Base-by-base conservation (phyloP, 1,284 basidiomycete species). In the Puccinia horiana region DNA sequence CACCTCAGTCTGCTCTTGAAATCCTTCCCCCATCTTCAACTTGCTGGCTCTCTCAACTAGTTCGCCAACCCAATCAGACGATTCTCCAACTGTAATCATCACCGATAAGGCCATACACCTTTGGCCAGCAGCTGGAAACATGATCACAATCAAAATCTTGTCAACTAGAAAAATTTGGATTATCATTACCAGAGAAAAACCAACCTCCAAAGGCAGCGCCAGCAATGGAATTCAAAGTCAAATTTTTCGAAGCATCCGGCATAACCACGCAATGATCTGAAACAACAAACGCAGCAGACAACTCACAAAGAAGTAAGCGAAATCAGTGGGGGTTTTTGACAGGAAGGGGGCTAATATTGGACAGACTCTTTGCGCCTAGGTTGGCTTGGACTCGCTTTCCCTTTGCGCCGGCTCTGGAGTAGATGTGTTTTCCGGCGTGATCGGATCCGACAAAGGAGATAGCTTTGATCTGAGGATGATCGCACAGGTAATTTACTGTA, bases 361-460 rank as follows among this genome's bases (percentile, higher is more conserved):
- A 73, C 70, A 23, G 20, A 86, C 85, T 99, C 89, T 99, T 99
- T 54, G 96, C 96, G 42, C 96, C 96, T 87, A 98, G 88, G 86
- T 98, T 98, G 47, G 94, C 93, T 90, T 95, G 94, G 0, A 98
- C 96, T 23, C 96, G 91, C 88, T 99, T 99, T 76, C 96, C 95
- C 84, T 93, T 92, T 84, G 90, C 89, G 0, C 92, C 93, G 20
- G 92, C 94, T 92, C 94, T 90, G 85, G 95, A 91, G 87, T 95
- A 98, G 84, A 99, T 98, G 86, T 98, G 95, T 84, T 91, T 92
- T 63, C 96, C 96, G 18, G 96, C 96, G 63, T 90, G 90, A 88
- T 99, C 94, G 58, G 95, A 94, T 35, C 96, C 96, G n/a, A 99
- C 96, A 86, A 99, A 98, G 84, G 93, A 94, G 87, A 98, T 95